phyloP scores from a whole-genome alignment of 345 rosid genomes.

The Angophora floribunda region DNA sequence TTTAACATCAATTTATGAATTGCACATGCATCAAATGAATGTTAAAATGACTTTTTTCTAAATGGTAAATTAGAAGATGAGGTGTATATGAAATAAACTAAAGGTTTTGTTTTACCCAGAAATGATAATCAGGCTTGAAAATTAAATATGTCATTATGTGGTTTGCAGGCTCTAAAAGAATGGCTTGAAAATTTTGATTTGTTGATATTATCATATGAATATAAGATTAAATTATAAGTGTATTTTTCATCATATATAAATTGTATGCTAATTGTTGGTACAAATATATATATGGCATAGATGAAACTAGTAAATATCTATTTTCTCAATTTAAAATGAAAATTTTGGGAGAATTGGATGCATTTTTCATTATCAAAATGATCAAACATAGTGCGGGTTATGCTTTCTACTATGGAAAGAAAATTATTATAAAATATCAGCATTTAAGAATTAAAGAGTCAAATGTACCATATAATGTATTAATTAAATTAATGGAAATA shows the following conservation, averaged over 20 bases:
- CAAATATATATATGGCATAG: neutral
- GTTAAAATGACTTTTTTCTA: neutral
- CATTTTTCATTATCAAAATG: neutral
- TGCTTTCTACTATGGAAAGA: neutral
- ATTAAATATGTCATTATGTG: neutral
- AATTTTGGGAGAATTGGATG: neutral
- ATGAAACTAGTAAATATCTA: neutral
- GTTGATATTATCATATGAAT: neutral
- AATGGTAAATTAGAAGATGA: neutral
- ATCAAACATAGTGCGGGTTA: neutral
- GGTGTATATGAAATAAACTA: neutral
- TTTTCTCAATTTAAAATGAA: neutral
- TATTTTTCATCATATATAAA: neutral
- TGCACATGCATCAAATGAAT: neutral
- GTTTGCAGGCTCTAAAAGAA: neutral
- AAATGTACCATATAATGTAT: neutral
- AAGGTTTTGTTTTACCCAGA: neutral
- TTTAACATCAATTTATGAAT: neutral
- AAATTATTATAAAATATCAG: neutral
- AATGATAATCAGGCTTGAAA: neutral
- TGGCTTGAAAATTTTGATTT: neutral
- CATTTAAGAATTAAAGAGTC: neutral
- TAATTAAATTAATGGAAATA: neutral
- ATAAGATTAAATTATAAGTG: neutral
- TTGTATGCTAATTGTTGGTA: neutral